Base-by-base conservation (phyloP, 179 eudicot species). In the Vitellaria paradoxa region DNA sequence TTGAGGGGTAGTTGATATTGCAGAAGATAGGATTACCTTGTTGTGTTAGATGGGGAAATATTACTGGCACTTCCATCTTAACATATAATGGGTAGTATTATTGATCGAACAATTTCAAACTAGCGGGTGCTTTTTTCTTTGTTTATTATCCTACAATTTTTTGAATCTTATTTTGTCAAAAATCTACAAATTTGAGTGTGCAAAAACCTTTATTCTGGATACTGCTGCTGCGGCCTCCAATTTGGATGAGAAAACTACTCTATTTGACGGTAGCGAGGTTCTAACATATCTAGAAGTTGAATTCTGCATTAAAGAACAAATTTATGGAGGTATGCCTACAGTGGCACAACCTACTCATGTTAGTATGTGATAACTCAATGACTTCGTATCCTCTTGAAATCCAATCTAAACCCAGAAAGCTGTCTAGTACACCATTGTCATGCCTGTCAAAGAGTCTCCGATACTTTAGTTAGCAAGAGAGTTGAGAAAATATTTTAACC, bases 251-350 rank as follows among this genome's bases (percentile, higher is more conserved):
- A 21, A 4, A 3, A 17, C 56, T 21, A 49, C 73, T 47, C 42
- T 20, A 4, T 68, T 68, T 45, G 46, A 18, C n/a, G 73, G 59
- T 23, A 4, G 23, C 57, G 20, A 10, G 17, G 18, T 49, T 50
- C 47, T 49, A 40, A 49, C 57, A 37, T 0, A 69, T 30, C 57
- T 71, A 23, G 47, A 71, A 5, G 21, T 50, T 72, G 64, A 55
- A 56, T 56, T 53, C 20, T 55, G 75, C 17, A 17, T 56, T 53
- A 72, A 55, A 72, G 47, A 55, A 72, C 17, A 65, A 8, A 46
- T 63, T 49, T 40, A 52, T 40, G 7, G 17, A 59, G 18, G 57
- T 57, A 42, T n/a, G 53, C 12, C 20, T 6, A 13, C 47, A 65
- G 37, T 30, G 37, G 37, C 37, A 30, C 2, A 30, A 30, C 37